phyloP scores from a whole-genome alignment of 116 monocot genomes.

The Cymodocea nodosa region DNA sequence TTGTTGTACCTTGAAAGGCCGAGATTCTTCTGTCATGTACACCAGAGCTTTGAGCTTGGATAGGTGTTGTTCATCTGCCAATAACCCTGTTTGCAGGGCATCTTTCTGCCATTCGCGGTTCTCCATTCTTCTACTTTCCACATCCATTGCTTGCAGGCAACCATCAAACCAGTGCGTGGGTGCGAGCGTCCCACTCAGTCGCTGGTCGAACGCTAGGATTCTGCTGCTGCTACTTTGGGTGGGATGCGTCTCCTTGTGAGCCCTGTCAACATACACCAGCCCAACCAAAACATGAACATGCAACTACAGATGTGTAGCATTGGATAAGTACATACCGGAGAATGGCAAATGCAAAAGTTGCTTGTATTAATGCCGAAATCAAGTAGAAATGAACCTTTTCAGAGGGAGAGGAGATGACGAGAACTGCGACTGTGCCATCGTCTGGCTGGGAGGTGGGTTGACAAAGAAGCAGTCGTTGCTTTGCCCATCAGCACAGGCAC shows the following conservation, averaged over 20 bases:
- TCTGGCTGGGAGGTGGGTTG: slow-evolving; percentile 24
- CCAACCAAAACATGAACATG: no score
- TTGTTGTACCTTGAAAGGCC: slow-evolving; percentile 38
- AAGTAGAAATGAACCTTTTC: slow-evolving; percentile 32
- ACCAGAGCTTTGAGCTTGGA: slow-evolving; percentile 18
- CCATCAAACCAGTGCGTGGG: slow-evolving; percentile 11
- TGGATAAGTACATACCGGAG: no score
- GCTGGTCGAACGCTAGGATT: background rate
- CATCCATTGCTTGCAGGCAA: slow-evolving; percentile 47
- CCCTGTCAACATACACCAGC: slow-evolving; percentile 4
- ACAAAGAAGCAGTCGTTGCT: slow-evolving; percentile 18
- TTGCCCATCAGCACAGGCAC: slow-evolving; percentile 21
- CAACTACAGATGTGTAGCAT: no score
- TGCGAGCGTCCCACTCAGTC: background rate
- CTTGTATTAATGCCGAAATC: background rate
- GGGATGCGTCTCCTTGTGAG: slow-evolving; percentile 20
- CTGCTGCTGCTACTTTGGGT: background rate
- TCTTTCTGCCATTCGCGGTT: slow-evolving; percentile 23
- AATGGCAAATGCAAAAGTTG: no score
- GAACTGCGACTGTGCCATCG: slow-evolving; percentile 19
- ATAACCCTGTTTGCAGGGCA: slow-evolving; percentile 18
- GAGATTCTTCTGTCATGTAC: slow-evolving; percentile 27
- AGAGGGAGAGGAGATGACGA: slow-evolving; percentile 20
- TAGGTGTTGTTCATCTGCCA: slow-evolving; percentile 19
- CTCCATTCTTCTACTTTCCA: slow-evolving; percentile 2